Base-by-base conservation (phyloP, 257 asterid species). In the Paraleonurus japonicus region DNA sequence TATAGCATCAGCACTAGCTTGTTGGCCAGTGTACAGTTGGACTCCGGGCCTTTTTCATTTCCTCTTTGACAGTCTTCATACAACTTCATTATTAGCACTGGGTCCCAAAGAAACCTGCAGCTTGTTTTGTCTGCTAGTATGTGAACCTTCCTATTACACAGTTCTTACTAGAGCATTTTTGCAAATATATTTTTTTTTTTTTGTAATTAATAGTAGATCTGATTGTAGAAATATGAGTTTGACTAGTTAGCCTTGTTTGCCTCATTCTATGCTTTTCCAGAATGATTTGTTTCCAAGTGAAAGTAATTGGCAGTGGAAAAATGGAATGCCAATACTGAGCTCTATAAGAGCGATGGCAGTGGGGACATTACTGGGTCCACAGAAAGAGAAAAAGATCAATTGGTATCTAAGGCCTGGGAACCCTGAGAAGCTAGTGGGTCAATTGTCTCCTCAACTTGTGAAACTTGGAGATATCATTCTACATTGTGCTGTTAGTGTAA, bases 41-140 rank as follows among this genome's bases (percentile, higher is more conserved):
- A 90, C 95, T 68, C 98, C 99, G 59, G 93, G 95, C 58, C 88
- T 95, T 75, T 89, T 92, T 73, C 93, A 80, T 75, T 88, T 77
- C 76, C 85, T 95, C 70, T 28, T 77, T 6, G 81, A 77, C 66
- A 77, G 77, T 71, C 81, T 77, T 77, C 81, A 77, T 60, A 84
- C 97, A 74, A 87, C 95, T 78, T 86, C 99, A 23, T 59, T 86
- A 43, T 69, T 95, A 85, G 94, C 92, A 11, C 66, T 95, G 78
- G 99, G 98, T 62, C 99, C 99, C n/a, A 92, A 95, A 80, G 99
- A 95, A 80, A 86, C 82, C 23, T 89, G 96, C 83, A 89, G 99
- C 84, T 81, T 95, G 67, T 81, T 95, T 79, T 88, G 89, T 77
- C 79, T 95, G 55, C 83, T 95, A 90, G 99, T 95, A 85, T 45